These are phyloP conservation scores for Prasinococcaceae sp. DNA, from an alignment of 139 green algal genomes.

Conservation along the genomic window DNA sequence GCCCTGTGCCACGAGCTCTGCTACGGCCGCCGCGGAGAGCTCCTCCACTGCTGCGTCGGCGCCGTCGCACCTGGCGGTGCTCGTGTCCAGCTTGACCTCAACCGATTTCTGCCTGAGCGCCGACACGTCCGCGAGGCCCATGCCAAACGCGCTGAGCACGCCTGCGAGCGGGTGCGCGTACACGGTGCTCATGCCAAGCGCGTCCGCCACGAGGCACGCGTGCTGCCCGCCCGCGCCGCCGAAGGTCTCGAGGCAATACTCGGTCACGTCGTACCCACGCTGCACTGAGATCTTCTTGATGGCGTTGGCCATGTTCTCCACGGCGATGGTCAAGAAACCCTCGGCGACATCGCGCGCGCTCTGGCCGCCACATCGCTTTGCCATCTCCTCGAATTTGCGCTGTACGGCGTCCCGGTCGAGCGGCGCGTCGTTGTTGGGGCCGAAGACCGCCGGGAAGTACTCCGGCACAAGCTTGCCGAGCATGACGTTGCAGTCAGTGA, in stretches of 20 bases:
- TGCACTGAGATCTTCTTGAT: slow-evolving; percentile 19
- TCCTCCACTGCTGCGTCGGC: not conserved
- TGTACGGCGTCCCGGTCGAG: slow-evolving; percentile 28
- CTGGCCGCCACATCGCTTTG: too few relatives aligned
- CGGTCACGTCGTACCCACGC: slow-evolving; percentile 14
- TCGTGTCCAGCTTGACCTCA: too few relatives aligned
- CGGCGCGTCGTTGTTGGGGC: slow-evolving; percentile 19
- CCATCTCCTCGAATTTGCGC: too few relatives aligned
- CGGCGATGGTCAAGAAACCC: slow-evolving; percentile 12
- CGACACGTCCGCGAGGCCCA: slow-evolving; percentile 83
- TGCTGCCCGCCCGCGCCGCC: slow-evolving; percentile 16
- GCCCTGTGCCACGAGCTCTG: slow-evolving; percentile 29
- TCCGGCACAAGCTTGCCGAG: slow-evolving; percentile 79
- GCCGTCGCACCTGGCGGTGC: too few relatives aligned
- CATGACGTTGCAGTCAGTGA: slow-evolving; percentile 91
- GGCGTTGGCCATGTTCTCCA: slow-evolving; percentile 20
- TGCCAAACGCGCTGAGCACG: slow-evolving; percentile 86
- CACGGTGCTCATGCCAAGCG: slow-evolving; percentile 69
- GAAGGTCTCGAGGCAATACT: slow-evolving; percentile 13
- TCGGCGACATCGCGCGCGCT: not conserved
- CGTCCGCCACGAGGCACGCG: slow-evolving; percentile 14
- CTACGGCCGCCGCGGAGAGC: not conserved
- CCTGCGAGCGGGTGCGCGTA: slow-evolving; percentile 74
- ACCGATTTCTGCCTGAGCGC: too few relatives aligned
- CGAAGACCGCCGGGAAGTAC: slow-evolving; percentile 90